Evolutionary conservation across 352 stramenopile genomes (phyloP), one percentile per base, ranked within the genome.

Genomic region (Globisporangium alternatum): DNA sequence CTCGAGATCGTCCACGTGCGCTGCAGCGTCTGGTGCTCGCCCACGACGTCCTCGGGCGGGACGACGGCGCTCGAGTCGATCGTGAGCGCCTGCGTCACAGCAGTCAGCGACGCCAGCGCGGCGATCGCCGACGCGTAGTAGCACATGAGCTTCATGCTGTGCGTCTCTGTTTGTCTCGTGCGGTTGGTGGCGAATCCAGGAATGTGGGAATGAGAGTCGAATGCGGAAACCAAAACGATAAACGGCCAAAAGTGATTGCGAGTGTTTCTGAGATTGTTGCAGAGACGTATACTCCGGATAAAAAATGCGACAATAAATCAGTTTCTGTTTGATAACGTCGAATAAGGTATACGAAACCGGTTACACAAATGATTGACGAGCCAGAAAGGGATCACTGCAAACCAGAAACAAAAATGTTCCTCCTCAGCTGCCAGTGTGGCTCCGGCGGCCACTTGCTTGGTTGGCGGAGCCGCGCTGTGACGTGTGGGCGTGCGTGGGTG

Each of bases 1-100:
- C 74, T 84, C 45, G 76, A 74, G 60, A 84, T 49, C 44, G 69
- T 80, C 74, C 75, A 85, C 15, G 67, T 65, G 55, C 72, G 69
- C 56, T 78, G 65, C 57, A 85, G 54, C 22, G 71, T 21, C 66
- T 82, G 67, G 56, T 85, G 76, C 56, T 78, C 65, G 51, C 67
- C 74, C 51, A 70, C 54, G 30, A 74, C 71, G 43, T 74, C 66
- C 22, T 71, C 64, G 12, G 65, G 63, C 7, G 67, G 62, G 1
- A 66, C 48, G 47, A 78, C 76, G 8, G 72, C 63, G 31, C 69
- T 72, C 22, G 49, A 62, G 30, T 84, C 70, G 47, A 84, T 73
- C 25, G 56, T 62, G 39, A 62, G 28, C 28, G 56, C 56, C 22
- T 39, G 35, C 19, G 31, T 22, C 19, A 28, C n/a, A 15, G 41